Evolutionary conservation across 768 basidiomycete species (phyloP).

Genomic region (Leucogyrophana mollusca): DNA sequence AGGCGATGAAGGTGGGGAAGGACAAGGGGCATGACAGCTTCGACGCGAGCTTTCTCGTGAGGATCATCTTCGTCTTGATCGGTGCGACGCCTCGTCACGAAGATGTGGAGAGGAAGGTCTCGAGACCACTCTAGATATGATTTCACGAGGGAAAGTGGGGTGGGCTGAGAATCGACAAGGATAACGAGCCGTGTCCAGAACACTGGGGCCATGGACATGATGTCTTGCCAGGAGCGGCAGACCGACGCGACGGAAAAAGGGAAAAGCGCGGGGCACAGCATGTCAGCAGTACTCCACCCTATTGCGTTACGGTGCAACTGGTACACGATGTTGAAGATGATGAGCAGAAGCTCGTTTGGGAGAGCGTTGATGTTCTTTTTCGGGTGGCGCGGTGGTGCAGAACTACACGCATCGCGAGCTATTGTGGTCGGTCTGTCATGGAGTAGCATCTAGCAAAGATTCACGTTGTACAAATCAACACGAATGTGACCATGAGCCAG

Average conservation of each 20-base stretch:
- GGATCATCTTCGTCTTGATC: too few relatives aligned
- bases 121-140: constrained; percentile 4
- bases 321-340: not conserved
- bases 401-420: too few relatives aligned
- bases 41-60: not conserved
- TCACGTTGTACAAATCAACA: too few relatives aligned
- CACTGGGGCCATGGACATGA: constrained; percentile 8
- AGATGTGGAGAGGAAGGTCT: not conserved
- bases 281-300: constrained; percentile 1
- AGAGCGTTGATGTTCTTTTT: too few relatives aligned
- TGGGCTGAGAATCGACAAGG: constrained; percentile 9
- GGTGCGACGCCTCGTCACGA: constrained; percentile 1
- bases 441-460: too few relatives aligned
- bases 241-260: constrained; percentile 13
- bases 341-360: not conserved
- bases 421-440: too few relatives aligned
- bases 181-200: constrained; percentile 19
- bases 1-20: constrained; percentile 6
- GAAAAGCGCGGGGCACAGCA: not conserved
- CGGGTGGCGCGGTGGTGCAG: too few relatives aligned
- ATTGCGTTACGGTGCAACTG: not conserved
- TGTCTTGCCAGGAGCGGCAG: constrained; percentile 13
- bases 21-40: not conserved
- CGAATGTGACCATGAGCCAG: too few relatives aligned
- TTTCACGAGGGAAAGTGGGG: not conserved